These are phyloP conservation scores for Xylaria sp. DNA, from an alignment of 2,329 filamentous ascomycete genomes.

Conservation along the genomic window DNA sequence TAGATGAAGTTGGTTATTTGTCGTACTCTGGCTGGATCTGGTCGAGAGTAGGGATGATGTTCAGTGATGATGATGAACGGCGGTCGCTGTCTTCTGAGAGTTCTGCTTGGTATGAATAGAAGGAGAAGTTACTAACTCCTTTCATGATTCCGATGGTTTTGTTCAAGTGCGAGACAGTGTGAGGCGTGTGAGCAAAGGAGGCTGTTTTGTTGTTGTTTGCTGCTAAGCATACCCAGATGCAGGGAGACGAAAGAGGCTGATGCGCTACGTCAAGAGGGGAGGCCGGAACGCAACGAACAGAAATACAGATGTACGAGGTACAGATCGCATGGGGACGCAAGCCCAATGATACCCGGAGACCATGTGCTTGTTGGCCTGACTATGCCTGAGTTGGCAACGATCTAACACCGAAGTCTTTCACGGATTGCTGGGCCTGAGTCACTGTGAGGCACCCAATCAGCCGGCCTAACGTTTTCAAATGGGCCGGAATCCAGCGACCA, in stretches of 20 bases:
- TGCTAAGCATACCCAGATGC: conserved; percentile 40
- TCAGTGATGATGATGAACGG: conserved; percentile 32
- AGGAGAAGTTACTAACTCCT: conserved; percentile 39
- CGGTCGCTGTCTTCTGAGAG: conserved; percentile 39
- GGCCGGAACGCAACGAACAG: conserved; percentile 41
- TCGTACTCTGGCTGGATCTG: conserved; percentile 45
- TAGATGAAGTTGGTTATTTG: conserved; percentile 32
- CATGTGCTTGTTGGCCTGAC: conserved; percentile 30
- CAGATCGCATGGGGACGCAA: conserved; percentile 23
- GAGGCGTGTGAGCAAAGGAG: conserved; percentile 43
- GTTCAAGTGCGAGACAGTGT: conserved; percentile 43
- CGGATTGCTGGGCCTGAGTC: conserved; percentile 48
- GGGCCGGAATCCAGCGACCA: conserved; percentile 37
- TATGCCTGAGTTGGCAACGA: conserved; percentile 42
- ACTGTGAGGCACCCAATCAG: conserved; percentile 49
- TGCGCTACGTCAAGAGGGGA: conserved; percentile 41
- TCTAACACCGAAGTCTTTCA: conserved; percentile 41
- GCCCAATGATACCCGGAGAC: conserved; percentile 29
- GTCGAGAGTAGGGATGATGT: conserved; percentile 32
- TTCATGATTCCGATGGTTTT: conserved; percentile 43
- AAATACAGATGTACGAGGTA: conserved; percentile 37
- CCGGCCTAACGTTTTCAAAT: conserved; percentile 46
- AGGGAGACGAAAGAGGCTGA: conserved; percentile 47
- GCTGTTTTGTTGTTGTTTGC: conserved; percentile 34
- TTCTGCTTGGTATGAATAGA: conserved; percentile 35